Conservation (phyloP, 768 basidiomycete genomes). For the Leccinum longicurvipes region DNA sequence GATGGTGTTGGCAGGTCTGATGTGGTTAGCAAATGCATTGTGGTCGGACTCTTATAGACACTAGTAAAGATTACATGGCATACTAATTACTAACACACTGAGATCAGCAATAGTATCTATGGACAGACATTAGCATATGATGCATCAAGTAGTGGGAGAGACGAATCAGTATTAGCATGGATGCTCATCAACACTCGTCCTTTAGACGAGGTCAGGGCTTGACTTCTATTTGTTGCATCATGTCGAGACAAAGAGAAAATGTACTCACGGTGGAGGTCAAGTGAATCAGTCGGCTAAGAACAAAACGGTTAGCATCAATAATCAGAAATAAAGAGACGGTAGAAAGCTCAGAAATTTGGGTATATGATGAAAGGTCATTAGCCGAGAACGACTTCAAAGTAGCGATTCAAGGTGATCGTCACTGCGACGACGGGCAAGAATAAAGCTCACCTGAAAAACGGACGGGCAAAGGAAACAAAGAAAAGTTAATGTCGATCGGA, state of each 20-base stretch:
- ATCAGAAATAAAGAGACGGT: background rate
- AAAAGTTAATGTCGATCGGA: constrained; percentile 9
- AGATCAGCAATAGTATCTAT: constrained; percentile 3
- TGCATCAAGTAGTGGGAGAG: background rate
- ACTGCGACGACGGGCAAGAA: constrained; percentile 26
- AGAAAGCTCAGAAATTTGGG: constrained; percentile 85
- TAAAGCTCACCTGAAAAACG: constrained; percentile 31
- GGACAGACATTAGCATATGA: constrained; percentile 15
- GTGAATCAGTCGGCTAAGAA: background rate
- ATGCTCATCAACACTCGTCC: constrained; percentile 71
- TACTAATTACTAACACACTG: background rate
- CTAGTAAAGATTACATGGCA: background rate
- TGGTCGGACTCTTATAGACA: constrained; percentile 41
- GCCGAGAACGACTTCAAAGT: constrained; percentile 67
- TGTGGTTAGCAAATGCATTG: constrained; percentile 67
- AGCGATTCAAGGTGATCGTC: constrained; percentile 84
- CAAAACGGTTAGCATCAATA: constrained; percentile 11
- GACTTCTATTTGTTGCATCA: constrained; percentile 86
- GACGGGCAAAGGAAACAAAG: background rate
- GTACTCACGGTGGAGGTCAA: constrained; percentile 33
- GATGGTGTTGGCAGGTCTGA: constrained; percentile 37
- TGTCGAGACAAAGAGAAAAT: constrained; percentile 17
- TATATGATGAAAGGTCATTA: constrained; percentile 72
- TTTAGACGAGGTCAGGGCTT: constrained; percentile 81
- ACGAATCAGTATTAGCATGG: constrained; percentile 87